Conservation (phyloP, 805 yeast genomes). For the Debaryomyces maramus region DNA sequence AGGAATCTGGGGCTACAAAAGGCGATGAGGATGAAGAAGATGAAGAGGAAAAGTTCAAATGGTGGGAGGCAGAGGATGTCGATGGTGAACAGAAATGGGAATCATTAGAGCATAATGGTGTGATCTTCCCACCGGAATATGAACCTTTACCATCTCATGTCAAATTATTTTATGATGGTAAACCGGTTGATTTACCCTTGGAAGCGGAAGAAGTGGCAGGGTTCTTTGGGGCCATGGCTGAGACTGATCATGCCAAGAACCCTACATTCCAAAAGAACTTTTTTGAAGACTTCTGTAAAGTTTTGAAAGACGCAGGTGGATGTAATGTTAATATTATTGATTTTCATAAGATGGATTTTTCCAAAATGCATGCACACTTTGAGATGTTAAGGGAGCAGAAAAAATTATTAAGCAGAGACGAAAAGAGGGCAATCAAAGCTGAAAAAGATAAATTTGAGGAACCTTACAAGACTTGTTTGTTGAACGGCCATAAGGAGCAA, state of each 20-base stretch:
- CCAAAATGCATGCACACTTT: constrained; percentile 68
- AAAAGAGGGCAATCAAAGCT: constrained; percentile 68
- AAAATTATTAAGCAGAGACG: constrained; percentile 66
- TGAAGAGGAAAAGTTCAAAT: constrained; percentile 61
- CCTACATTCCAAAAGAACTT: constrained; percentile 86
- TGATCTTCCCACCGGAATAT: constrained; percentile 89
- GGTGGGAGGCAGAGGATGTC: constrained; percentile 82
- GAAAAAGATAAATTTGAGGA: constrained; percentile 80
- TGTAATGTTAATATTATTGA: constrained; percentile 47
- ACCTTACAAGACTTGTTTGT: constrained; percentile 71
- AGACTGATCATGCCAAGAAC: constrained; percentile 84
- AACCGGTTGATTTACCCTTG: constrained; percentile 70
- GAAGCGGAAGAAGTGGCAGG: constrained; percentile 97
- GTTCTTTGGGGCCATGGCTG: constrained; percentile 84
- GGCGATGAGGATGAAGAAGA: constrained; percentile 29
- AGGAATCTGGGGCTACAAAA: constrained; percentile 10
- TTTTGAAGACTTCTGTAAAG: constrained; percentile 72
- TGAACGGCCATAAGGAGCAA: constrained; percentile 87
- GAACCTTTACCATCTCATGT: constrained; percentile 80
- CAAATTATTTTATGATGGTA: constrained; percentile 72
- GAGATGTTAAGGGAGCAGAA: constrained; percentile 71
- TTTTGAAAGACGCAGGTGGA: constrained; percentile 71
- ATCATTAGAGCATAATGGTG: constrained; percentile 84
- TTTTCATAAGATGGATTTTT: constrained; percentile 76
- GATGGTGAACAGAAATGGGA: constrained; percentile 86